These are phyloP conservation scores for Athelia sp. DNA, from an alignment of 1,284 basidiomycete genomes.

Conservation along the genomic window DNA sequence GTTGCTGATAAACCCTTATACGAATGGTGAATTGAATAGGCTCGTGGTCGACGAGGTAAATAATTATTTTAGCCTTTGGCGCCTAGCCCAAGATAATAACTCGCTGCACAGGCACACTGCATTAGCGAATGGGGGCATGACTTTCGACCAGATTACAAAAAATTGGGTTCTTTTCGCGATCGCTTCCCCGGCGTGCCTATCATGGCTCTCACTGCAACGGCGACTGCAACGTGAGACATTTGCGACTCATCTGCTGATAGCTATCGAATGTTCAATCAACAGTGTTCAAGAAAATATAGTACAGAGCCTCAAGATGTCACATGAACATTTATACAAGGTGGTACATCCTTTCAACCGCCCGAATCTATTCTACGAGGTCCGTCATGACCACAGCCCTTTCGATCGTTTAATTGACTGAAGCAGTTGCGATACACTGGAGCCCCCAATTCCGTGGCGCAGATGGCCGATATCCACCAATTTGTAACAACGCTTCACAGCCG, in stretches of 20 bases:
- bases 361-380: constrained; percentile 80
- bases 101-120: constrained; percentile 63
- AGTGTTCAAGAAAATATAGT: constrained; percentile 75
- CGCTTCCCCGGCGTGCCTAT: constrained; percentile 71
- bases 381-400: constrained; percentile 1
- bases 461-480: constrained; percentile 64
- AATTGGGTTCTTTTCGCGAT: constrained; percentile 65
- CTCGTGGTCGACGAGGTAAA: constrained; percentile 78
- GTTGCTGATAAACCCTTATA: constrained; percentile 47
- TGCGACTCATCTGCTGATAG: neutral
- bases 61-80: no score
- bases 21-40: constrained; percentile 55
- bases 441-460: constrained; percentile 42
- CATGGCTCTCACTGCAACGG: constrained; percentile 81
- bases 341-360: constrained; percentile 76
- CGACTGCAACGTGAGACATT: constrained; percentile 49
- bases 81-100: no score
- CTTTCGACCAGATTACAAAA: constrained; percentile 72
- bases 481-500: constrained; percentile 56
- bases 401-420: neutral
- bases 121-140: constrained; percentile 87
- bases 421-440: constrained; percentile 61
- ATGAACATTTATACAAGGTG: constrained; percentile 53
- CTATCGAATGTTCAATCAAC: constrained; percentile 8
- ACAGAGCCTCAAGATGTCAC: constrained; percentile 54